Conservation (phyloP, 2,329 filamentous ascomycete species). For the Ophiostoma perfectum region DNA sequence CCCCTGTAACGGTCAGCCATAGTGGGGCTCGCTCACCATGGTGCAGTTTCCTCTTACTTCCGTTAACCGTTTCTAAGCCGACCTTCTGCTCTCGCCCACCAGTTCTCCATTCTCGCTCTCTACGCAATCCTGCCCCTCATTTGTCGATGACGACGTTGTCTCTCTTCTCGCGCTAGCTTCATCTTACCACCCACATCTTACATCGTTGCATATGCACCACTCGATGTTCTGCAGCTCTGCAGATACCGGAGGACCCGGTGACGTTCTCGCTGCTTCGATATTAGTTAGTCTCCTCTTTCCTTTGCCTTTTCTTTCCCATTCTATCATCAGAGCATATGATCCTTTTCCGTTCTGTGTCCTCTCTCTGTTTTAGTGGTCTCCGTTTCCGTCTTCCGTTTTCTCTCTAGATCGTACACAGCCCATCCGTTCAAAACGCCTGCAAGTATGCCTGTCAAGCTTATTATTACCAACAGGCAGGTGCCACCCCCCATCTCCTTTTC, state of each 20-base stretch:
- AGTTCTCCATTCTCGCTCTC: neutral
- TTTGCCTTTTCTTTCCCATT: neutral
- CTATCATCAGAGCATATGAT: too few relatives aligned
- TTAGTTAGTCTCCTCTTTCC: neutral
- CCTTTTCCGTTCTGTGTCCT: neutral
- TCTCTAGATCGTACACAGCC: neutral
- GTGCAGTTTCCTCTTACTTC: neutral
- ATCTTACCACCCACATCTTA: neutral
- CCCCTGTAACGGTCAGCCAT: neutral
- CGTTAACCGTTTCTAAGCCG: too few relatives aligned
- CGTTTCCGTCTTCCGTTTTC: neutral
- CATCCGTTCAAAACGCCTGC: neutral
- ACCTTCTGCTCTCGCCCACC: neutral
- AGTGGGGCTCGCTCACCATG: neutral
- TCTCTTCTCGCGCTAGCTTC: neutral
- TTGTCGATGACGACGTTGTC: neutral
- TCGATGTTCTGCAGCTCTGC: constrained; percentile 1
- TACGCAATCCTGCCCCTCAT: neutral
- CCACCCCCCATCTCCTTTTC: neutral
- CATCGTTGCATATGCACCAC: neutral
- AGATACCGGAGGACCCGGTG: constrained; percentile 15
- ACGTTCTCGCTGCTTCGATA: neutral
- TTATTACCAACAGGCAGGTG: neutral
- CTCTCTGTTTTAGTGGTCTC: neutral
- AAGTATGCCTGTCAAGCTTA: constrained; percentile 6